Conservation (phyloP, 257 asterid species). For the Nicotiana tomentosiformis region DNA sequence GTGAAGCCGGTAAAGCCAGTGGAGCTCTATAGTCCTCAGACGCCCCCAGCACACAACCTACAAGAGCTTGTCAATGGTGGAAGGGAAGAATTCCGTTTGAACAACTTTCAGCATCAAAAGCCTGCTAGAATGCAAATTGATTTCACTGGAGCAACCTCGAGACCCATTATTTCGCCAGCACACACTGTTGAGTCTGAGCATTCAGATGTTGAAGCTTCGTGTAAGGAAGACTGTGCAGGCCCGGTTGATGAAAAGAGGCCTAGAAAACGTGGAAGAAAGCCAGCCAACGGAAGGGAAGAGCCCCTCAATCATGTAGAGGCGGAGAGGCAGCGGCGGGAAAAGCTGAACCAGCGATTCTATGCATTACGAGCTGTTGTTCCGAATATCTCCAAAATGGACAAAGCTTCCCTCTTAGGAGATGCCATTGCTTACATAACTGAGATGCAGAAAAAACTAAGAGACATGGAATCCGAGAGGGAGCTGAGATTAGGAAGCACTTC, state of each 20-base stretch:
- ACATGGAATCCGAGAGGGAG: constrained; percentile 61
- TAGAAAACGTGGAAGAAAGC: constrained; percentile 84
- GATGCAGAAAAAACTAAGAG: constrained; percentile 72
- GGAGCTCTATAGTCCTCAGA: constrained; percentile 38
- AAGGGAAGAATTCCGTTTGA: constrained; percentile 38
- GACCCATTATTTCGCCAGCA: constrained; percentile 32
- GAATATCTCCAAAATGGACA: constrained; percentile 89
- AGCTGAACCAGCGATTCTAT: constrained; percentile 80
- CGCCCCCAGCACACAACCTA: constrained; percentile 25
- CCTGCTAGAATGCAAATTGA: constrained; percentile 56
- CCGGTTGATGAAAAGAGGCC: constrained; percentile 58
- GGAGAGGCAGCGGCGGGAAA: constrained; percentile 83
- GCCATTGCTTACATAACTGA: constrained; percentile 90
- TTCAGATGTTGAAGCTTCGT: constrained; percentile 65
- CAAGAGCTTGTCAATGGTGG: constrained; percentile 29
- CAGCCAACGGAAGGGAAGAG: constrained; percentile 85
- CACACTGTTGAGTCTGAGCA: constrained; percentile 55
- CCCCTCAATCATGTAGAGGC: constrained; percentile 89
- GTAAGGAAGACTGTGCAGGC: constrained; percentile 46
- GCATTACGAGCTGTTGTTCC: constrained; percentile 86
- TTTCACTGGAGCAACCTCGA: constrained; percentile 51
- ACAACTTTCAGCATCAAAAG: constrained; percentile 46
- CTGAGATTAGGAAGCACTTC: constrained; percentile 27
- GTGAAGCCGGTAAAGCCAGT: constrained; percentile 26
- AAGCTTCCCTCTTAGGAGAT: constrained; percentile 88